Percentiles rank a stretch among this genome's conserved stretches.
Evolutionary conservation across 2,329 filamentous ascomycete species (phyloP).

Genomic region (Plenodomus lindquistii): DNA sequence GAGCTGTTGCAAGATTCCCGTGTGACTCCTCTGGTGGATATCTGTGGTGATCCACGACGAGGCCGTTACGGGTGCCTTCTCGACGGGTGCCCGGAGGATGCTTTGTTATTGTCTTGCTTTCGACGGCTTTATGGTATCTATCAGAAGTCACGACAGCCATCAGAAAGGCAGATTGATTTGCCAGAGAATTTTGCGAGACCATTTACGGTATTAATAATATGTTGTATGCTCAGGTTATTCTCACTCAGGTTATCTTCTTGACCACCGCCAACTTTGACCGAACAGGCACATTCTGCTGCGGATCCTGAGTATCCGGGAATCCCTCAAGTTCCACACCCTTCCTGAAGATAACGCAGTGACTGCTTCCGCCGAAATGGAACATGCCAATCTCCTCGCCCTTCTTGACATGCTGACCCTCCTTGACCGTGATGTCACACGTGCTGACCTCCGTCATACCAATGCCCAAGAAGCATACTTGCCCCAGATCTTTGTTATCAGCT

Average conservation of each 20-base stretch:
- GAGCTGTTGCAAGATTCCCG: no score
- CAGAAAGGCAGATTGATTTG: no score
- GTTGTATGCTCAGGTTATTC: no score
- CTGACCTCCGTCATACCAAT: conserved; percentile 79
- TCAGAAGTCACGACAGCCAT: no score
- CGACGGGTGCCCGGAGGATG: no score
- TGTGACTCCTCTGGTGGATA: no score
- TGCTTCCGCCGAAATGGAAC: conserved; percentile 80
- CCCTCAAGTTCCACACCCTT: conserved; percentile 54
- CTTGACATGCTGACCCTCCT: conserved; percentile 64
- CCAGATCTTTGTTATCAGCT: conserved; percentile 68
- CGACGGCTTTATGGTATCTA: no score
- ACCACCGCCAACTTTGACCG: conserved; percentile 42
- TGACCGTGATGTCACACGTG: conserved; percentile 71
- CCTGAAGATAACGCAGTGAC: conserved; percentile 70
- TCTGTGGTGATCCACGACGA: no score
- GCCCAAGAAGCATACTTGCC: conserved; percentile 70
- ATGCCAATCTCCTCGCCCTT: conserved; percentile 76
- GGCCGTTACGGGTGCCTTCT: no score
- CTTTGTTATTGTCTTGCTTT: no score
- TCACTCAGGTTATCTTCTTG: conserved; percentile 16
- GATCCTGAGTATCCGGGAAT: conserved; percentile 28
- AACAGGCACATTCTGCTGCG: conserved; percentile 44
- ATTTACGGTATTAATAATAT: no score
- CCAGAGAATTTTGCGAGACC: no score